Evolutionary conservation across 345 rosid species (phyloP).

Genomic region (Salix brachista): DNA sequence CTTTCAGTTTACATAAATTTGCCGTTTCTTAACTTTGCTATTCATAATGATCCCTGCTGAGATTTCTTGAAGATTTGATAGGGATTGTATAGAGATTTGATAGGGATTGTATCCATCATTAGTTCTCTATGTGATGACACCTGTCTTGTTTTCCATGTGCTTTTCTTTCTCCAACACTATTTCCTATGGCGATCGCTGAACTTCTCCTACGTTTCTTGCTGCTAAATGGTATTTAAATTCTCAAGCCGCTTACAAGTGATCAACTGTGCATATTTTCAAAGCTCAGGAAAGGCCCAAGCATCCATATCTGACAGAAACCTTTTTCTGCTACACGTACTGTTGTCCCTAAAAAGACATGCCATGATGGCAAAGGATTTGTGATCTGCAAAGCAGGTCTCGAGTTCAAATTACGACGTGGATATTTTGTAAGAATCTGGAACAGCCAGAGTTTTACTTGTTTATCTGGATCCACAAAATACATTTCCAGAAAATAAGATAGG

Average conservation of each 20-base stretch:
- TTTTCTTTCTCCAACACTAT: background rate
- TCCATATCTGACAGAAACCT: conserved; percentile 86
- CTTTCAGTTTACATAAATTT: background rate
- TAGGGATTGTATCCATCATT: background rate
- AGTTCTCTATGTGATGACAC: background rate
- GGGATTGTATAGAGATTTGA: too few species aligned
- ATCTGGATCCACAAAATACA: too few species aligned
- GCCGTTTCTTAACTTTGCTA: background rate
- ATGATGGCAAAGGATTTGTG: too few species aligned
- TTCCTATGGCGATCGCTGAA: background rate
- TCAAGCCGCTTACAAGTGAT: conserved; percentile 79
- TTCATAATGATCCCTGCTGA: background rate
- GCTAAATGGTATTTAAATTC: conserved; percentile 27
- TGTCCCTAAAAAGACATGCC: too few species aligned
- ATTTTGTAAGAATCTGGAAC: accelerated
- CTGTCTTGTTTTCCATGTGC: background rate
- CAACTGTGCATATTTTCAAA: conserved; percentile 78
- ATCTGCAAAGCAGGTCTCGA: too few species aligned
- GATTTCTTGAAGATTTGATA: too few species aligned
- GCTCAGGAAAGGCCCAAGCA: conserved; percentile 90
- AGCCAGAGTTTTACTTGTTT: too few species aligned
- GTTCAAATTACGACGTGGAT: accelerated
- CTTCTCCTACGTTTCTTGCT: conserved; percentile 18
- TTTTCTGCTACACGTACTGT: conserved; percentile 90
- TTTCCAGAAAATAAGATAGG: too few species aligned